phyloP scores from a whole-genome alignment of 768 basidiomycete genomes.

The Panaeolus papilionaceus region DNA sequence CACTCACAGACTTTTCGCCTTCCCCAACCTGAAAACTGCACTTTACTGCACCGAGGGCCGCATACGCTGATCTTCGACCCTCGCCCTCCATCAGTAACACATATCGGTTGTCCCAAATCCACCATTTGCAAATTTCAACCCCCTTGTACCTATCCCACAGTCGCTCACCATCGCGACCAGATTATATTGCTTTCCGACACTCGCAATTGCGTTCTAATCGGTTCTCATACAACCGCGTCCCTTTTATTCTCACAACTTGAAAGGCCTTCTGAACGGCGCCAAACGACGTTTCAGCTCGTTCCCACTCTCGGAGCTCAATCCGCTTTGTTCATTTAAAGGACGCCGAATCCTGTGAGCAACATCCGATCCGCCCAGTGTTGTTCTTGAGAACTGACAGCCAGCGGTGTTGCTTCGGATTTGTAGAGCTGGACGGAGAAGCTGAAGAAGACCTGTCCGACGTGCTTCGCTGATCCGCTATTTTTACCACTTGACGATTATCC shows the following conservation, averaged over 20 bases:
- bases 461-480: constrained; percentile 3
- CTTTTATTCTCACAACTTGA: constrained; percentile 1
- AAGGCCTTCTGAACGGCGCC: background rate
- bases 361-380: background rate
- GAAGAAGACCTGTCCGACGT: background rate
- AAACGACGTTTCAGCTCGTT: constrained; percentile 13
- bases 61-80: background rate
- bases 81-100: background rate
- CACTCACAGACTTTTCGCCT: background rate
- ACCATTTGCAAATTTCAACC: background rate
- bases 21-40: background rate
- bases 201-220: background rate
- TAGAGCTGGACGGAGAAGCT: background rate
- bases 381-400: background rate
- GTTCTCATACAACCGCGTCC: background rate
- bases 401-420: background rate
- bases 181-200: background rate
- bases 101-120: background rate
- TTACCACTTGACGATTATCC: background rate
- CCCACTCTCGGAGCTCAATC: background rate
- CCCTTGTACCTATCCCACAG: background rate
- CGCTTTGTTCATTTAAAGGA: background rate
- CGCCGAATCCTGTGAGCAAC: background rate
- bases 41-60: background rate
- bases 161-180: background rate